A percentile compares a stretch with the other conserved stretches of the same genome.
Evolutionary conservation across 2,329 filamentous ascomycete genomes (phyloP).

Genomic region (Fusarium paranaense): DNA sequence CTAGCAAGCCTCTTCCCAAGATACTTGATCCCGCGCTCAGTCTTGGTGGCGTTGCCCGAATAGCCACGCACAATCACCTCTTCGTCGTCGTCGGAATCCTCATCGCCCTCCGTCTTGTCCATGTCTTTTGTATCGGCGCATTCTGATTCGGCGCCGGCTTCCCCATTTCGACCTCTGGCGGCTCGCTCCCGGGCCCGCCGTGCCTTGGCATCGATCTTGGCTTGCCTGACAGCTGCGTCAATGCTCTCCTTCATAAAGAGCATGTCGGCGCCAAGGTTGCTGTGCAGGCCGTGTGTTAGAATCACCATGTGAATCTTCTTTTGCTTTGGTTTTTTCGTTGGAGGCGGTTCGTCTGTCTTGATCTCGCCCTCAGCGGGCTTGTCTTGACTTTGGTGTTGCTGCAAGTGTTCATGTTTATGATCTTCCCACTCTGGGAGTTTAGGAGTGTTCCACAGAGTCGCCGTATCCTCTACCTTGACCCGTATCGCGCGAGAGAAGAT

Average conservation of each 20-base stretch:
- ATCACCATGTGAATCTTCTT: constrained; percentile 92
- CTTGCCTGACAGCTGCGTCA: constrained; percentile 82
- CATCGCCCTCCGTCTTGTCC: constrained; percentile 58
- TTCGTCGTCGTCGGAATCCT: constrained; percentile 68
- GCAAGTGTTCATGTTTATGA: constrained; percentile 44
- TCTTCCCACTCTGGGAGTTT: constrained; percentile 76
- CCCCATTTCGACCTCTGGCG: constrained; percentile 34
- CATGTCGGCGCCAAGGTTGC: constrained; percentile 96
- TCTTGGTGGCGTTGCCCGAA: constrained; percentile 88
- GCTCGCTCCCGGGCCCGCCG: constrained; percentile 65
- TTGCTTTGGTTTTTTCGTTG: constrained; percentile 59
- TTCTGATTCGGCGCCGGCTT: constrained; percentile 20
- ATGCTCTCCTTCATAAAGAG: constrained; percentile 97
- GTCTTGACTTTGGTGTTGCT: constrained; percentile 42
- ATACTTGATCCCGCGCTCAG: constrained; percentile 96
- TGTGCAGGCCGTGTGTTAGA: constrained; percentile 93
- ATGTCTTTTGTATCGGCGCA: constrained; percentile 38
- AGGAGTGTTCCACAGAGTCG: constrained; percentile 92
- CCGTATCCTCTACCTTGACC: constrained; percentile 87
- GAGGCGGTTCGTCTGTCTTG: constrained; percentile 46
- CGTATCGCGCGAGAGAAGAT: constrained; percentile 86
- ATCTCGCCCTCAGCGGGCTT: constrained; percentile 49
- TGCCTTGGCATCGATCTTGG: constrained; percentile 74
- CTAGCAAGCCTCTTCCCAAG: constrained; percentile 93
- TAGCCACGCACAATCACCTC: constrained; percentile 92